Evolutionary conservation across 257 asterid species (phyloP).

Genomic region (Penstemon barbatus): DNA sequence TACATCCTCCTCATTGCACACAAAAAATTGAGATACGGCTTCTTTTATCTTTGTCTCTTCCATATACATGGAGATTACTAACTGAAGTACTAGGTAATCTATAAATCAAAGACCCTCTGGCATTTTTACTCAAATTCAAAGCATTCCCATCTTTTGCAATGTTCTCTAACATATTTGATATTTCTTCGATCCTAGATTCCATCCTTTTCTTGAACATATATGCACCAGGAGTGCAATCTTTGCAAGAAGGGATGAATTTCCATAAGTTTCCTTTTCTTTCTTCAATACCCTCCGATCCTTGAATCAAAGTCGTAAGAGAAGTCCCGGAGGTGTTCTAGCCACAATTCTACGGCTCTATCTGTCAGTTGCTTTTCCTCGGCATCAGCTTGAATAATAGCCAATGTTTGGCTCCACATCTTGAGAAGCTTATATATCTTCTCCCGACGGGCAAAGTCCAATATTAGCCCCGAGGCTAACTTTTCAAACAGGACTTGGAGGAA

Average conservation of each 20-base stretch:
- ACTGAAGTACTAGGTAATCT: conserved; percentile 59
- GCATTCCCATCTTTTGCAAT: conserved; percentile 39
- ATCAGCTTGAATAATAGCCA: conserved; percentile 41
- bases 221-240: conserved; percentile 40
- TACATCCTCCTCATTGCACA: conserved; percentile 34
- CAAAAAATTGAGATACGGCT: conserved; percentile 40
- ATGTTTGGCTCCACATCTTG: conserved; percentile 34
- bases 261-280: conserved; percentile 32
- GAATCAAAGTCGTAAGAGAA: conserved; percentile 55
- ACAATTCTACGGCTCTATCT: conserved; percentile 35
- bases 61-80: conserved; percentile 53
- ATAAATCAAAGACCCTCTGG: conserved; percentile 25
- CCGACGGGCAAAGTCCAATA: conserved; percentile 46
- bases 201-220: conserved; percentile 40
- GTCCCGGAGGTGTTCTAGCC: conserved; percentile 61
- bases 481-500: conserved; percentile 51
- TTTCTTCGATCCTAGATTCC: conserved; percentile 46
- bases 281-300: conserved; percentile 31
- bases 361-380: conserved; percentile 68
- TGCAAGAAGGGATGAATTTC: conserved; percentile 47
- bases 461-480: conserved; percentile 40
- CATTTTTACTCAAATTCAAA: conserved; percentile 39
- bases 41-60: conserved; percentile 57
- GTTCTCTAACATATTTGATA: conserved; percentile 34
- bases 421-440: conserved; percentile 51